phyloP scores from a whole-genome alignment of 179 eudicot genomes.

The Vitellaria paradoxa region DNA sequence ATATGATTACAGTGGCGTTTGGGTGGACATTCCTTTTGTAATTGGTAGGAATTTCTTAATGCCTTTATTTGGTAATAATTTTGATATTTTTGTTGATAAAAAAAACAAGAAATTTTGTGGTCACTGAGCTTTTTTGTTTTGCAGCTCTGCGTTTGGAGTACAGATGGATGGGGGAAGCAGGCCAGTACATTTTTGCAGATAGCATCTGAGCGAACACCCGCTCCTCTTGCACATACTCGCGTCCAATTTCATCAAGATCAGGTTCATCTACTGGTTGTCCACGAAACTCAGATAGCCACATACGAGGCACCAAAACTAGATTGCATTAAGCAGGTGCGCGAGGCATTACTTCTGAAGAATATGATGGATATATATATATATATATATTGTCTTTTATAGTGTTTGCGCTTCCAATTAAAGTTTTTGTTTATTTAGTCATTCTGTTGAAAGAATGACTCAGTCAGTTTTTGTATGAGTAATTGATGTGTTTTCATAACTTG shows the following conservation, averaged over 20 bases:
- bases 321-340: conserved; percentile 62
- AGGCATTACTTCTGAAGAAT: background rate
- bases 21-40: no score
- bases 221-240: conserved; percentile 59
- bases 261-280: conserved; percentile 62
- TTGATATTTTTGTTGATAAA: no score
- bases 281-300: conserved; percentile 76
- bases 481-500: background rate
- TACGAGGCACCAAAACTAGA: conserved; percentile 75
- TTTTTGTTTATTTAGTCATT: no score
- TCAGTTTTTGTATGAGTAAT: background rate
- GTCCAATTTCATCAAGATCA: conserved; percentile 83
- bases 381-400: no score
- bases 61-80: no score
- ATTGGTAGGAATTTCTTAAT: no score
- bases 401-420: no score
- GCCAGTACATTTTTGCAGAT: conserved; percentile 55
- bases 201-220: conserved; percentile 43
- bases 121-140: background rate
- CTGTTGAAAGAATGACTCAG: background rate
- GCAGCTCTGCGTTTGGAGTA: conserved; percentile 78
- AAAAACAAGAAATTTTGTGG: background rate
- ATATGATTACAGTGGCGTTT: no score
- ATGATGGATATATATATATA: background rate
- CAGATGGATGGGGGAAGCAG: conserved; percentile 65